These are phyloP conservation scores for Guadua angustifolia DNA, from an alignment of 176 grass and related monocot genomes.

Conservation along the genomic window DNA sequence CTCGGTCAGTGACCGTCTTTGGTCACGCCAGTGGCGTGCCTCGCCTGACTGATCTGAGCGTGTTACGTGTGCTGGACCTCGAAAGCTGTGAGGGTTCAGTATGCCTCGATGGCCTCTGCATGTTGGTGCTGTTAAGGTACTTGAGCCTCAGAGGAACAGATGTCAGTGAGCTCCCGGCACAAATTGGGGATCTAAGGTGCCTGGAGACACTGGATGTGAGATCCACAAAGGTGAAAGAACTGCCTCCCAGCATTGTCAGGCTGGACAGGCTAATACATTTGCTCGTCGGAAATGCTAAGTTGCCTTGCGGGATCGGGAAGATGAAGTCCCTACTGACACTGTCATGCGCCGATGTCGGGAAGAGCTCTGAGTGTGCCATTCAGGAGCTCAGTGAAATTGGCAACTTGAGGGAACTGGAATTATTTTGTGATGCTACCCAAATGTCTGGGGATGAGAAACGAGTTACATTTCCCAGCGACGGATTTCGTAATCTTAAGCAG, in stretches of 20 bases:
- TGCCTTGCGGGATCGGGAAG: conserved; percentile 20
- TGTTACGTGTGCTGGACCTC: conserved; percentile 51
- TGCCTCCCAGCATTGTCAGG: conserved; percentile 40
- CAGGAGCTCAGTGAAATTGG: conserved; percentile 20
- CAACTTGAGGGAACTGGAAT: conserved; percentile 36
- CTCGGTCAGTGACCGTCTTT: conserved; percentile 44
- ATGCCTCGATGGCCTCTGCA: conserved; percentile 38
- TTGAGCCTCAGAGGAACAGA: conserved; percentile 50
- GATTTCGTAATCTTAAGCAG: conserved; percentile 33
- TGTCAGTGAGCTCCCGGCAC: conserved; percentile 22
- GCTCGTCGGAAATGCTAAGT: conserved; percentile 19
- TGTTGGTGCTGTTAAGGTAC: conserved; percentile 48
- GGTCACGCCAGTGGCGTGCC: not conserved
- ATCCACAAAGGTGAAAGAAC: conserved; percentile 44
- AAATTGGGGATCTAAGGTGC: conserved; percentile 49
- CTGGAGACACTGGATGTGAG: conserved; percentile 57
- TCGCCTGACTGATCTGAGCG: conserved; percentile 26
- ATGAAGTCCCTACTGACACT: conserved; percentile 34
- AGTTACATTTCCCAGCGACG: conserved; percentile 13
- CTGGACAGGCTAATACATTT: conserved; percentile 38
- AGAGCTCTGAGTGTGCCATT: not conserved
- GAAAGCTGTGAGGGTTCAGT: conserved; percentile 41
- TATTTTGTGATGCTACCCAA: conserved; percentile 39
- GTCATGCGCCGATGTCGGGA: conserved; percentile 6
- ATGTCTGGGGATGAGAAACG: not conserved